These are phyloP conservation scores for Chalciporus piperatus DNA, from an alignment of 768 basidiomycete genomes.

Conservation along the genomic window DNA sequence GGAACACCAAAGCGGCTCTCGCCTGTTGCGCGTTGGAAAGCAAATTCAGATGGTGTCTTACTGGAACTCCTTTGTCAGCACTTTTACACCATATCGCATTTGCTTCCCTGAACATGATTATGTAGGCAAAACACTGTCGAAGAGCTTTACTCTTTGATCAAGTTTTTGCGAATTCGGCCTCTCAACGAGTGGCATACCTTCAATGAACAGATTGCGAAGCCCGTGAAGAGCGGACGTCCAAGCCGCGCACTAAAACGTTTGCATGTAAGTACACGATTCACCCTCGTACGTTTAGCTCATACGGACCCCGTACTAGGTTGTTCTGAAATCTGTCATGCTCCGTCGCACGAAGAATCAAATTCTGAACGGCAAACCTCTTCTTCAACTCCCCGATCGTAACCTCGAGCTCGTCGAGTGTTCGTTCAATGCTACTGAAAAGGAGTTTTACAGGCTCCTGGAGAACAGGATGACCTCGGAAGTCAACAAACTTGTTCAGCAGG, in stretches of 20 bases:
- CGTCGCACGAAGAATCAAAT: slow-evolving; percentile 74
- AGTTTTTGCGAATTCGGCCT: slow-evolving; percentile 83
- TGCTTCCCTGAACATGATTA: neutral
- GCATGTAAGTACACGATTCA: slow-evolving; percentile 46
- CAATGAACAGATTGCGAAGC: slow-evolving; percentile 73
- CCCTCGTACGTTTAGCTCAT: neutral
- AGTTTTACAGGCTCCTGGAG: slow-evolving; percentile 76
- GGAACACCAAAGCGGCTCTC: slow-evolving; percentile 69
- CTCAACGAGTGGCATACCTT: slow-evolving; percentile 79
- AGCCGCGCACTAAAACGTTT: slow-evolving; percentile 77
- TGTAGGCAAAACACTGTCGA: slow-evolving; percentile 83
- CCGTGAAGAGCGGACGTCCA: slow-evolving; percentile 67
- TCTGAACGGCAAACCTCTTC: slow-evolving; percentile 76
- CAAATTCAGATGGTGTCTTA: slow-evolving; percentile 86
- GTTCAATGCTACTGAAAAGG: slow-evolving; percentile 73
- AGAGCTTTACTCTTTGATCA: slow-evolving; percentile 86
- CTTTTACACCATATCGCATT: neutral
- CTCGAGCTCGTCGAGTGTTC: slow-evolving; percentile 71
- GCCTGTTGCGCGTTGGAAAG: slow-evolving; percentile 76
- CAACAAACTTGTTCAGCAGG: slow-evolving; percentile 59
- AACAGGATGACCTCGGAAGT: slow-evolving; percentile 63
- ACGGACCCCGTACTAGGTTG: slow-evolving; percentile 44
- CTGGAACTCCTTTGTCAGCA: slow-evolving; percentile 72
- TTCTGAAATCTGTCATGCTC: slow-evolving; percentile 86
- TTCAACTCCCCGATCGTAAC: slow-evolving; percentile 73